Evolutionary conservation across 106 monocot species (phyloP).

Genomic region (Acanthochlamys bracteata): DNA sequence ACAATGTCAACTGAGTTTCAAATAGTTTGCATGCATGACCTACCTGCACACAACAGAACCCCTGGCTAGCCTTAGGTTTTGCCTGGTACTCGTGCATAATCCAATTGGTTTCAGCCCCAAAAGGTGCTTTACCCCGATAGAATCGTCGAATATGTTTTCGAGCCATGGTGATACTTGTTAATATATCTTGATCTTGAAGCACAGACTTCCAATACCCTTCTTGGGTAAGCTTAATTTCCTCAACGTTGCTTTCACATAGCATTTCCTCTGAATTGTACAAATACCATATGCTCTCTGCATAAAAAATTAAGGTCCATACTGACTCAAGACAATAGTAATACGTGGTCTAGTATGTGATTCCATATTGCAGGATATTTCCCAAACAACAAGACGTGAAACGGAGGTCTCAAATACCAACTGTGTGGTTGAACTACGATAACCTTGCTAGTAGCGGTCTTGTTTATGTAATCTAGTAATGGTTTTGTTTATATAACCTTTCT

Average conservation of each 20-base stretch:
- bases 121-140: slow-evolving; percentile 2
- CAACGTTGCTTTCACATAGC: background rate
- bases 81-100: slow-evolving; percentile 12
- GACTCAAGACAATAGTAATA: too few relatives aligned
- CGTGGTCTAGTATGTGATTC: too few relatives aligned
- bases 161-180: background rate
- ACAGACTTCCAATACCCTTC: slow-evolving; percentile 7
- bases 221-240: background rate
- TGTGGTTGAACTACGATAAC: too few relatives aligned
- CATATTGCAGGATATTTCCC: too few relatives aligned
- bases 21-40: too few relatives aligned
- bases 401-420: too few relatives aligned
- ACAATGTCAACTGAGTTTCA: too few relatives aligned
- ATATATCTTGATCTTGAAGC: background rate
- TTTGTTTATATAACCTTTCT: too few relatives aligned
- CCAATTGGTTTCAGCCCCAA: slow-evolving; percentile 10
- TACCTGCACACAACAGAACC: background rate
- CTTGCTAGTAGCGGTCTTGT: too few relatives aligned
- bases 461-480: too few relatives aligned
- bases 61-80: background rate
- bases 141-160: slow-evolving; percentile 5
- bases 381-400: too few relatives aligned
- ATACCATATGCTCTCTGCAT: slow-evolving; percentile 3
- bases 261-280: background rate
- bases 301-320: background rate